These are phyloP conservation scores for Barbatosphaeria neglecta DNA, from an alignment of 495 filamentous ascomycete genomes.

Conservation along the genomic window DNA sequence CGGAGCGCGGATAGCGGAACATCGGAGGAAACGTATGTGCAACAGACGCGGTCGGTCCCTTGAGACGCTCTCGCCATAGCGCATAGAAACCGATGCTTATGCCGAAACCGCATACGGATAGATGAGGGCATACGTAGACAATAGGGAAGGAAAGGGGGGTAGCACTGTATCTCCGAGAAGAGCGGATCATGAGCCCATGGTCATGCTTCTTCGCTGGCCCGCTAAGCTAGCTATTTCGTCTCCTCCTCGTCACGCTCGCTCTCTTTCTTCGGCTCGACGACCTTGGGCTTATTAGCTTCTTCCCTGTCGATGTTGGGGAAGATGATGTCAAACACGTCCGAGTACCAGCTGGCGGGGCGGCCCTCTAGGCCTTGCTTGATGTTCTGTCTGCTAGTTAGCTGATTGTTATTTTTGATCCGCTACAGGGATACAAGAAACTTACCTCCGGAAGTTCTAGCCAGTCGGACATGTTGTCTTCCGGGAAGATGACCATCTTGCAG, in stretches of 20 bases:
- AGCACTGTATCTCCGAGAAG: too few relatives aligned
- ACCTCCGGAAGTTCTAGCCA: conserved; percentile 98
- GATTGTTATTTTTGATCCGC: neutral
- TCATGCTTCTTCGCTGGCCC: too few relatives aligned
- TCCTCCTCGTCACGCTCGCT: conserved; percentile 28
- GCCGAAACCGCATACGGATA: too few relatives aligned
- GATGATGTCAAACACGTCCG: conserved; percentile 81
- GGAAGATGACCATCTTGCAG: conserved; percentile 92
- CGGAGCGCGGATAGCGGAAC: too few relatives aligned
- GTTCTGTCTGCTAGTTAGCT: conserved; percentile 52
- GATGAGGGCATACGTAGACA: too few relatives aligned
- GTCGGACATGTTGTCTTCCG: conserved; percentile 84
- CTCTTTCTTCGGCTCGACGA: conserved; percentile 47
- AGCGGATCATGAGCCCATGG: too few relatives aligned
- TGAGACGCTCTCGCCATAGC: too few relatives aligned
- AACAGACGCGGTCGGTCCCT: too few relatives aligned
- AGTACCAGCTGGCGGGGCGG: conserved; percentile 83
- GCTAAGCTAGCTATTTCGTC: conserved; percentile 17
- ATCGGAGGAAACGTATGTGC: too few relatives aligned
- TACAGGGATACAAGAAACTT: too few relatives aligned
- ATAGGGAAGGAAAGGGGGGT: too few relatives aligned
- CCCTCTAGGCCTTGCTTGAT: conserved; percentile 94
- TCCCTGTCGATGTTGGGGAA: conserved; percentile 72
- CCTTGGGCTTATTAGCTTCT: conserved; percentile 56
- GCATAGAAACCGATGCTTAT: too few relatives aligned